Conservation (phyloP, 208 protist genomes). For the Trichomonas tenax region DNA sequence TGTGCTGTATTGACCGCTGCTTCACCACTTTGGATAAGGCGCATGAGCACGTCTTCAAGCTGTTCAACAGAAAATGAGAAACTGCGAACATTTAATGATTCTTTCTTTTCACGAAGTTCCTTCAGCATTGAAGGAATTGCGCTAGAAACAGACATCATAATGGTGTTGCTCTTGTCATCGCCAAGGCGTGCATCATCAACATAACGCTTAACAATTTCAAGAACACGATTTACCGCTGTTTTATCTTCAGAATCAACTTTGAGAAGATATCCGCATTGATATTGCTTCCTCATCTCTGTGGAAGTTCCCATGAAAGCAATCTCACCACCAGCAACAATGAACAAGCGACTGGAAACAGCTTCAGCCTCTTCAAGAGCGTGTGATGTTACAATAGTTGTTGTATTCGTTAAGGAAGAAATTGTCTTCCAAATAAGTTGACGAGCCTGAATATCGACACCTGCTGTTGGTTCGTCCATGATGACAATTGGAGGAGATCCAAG, state of each 20-base stretch:
- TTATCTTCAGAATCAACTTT: background rate
- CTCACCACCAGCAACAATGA: background rate
- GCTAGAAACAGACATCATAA: background rate
- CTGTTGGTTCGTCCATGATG: conserved; percentile 16
- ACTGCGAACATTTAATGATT: background rate
- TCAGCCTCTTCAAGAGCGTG: background rate
- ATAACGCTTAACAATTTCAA: background rate
- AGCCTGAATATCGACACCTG: background rate
- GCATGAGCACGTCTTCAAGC: background rate
- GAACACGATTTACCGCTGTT: background rate
- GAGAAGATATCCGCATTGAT: background rate
- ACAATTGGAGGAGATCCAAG: conserved; percentile 14
- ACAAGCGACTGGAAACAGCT: background rate
- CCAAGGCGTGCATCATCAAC: background rate
- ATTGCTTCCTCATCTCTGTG: background rate
- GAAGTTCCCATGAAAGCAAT: background rate
- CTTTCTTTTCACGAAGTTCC: background rate
- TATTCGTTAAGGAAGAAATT: background rate
- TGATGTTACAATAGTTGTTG: background rate
- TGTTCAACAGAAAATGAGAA: background rate
- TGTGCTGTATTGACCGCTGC: background rate
- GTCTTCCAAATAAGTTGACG: background rate
- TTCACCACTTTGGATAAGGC: background rate
- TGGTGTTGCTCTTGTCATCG: background rate
- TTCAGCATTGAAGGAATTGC: background rate